These are phyloP conservation scores for Saccharomyces hybrid DNA, from an alignment of 1,139 yeast genomes.

Conservation along the genomic window DNA sequence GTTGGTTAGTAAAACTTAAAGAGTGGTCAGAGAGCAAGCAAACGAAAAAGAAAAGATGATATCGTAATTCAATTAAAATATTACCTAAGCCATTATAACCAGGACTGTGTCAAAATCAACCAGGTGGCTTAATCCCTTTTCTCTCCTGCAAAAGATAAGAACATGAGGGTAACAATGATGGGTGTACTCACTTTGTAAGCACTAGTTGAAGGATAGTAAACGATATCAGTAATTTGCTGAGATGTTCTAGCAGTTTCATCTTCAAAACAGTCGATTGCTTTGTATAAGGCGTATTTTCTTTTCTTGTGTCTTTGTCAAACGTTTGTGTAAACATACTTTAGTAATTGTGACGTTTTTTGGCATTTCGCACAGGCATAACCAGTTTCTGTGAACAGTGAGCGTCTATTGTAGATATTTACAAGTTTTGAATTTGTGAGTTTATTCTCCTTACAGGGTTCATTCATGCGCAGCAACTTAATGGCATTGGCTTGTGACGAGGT, in stretches of 20 bases:
- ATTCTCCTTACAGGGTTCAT: background rate
- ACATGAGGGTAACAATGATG: background rate
- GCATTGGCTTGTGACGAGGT: background rate
- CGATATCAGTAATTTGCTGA: background rate
- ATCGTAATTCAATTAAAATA: background rate
- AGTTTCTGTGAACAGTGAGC: constrained; percentile 11
- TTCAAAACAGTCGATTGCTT: background rate
- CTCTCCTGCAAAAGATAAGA: background rate
- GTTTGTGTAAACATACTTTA: constrained; percentile 2
- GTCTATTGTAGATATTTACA: background rate
- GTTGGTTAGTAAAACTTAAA: background rate
- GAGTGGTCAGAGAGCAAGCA: background rate
- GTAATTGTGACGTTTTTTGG: constrained; percentile 5
- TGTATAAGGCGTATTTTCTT: background rate
- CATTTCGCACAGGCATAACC: constrained; percentile 14
- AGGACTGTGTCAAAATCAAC: background rate
- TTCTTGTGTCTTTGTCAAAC: constrained; percentile 11
- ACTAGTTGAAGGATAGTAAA: background rate
- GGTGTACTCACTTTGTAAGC: background rate
- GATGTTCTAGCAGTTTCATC: background rate
- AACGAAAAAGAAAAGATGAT: background rate
- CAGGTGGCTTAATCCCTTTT: background rate
- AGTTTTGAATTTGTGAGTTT: background rate
- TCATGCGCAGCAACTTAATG: background rate
- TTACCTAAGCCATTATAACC: background rate